These are phyloP conservation scores for Ganoderma sinense DNA, from an alignment of 1,284 basidiomycete genomes.

Conservation along the genomic window DNA sequence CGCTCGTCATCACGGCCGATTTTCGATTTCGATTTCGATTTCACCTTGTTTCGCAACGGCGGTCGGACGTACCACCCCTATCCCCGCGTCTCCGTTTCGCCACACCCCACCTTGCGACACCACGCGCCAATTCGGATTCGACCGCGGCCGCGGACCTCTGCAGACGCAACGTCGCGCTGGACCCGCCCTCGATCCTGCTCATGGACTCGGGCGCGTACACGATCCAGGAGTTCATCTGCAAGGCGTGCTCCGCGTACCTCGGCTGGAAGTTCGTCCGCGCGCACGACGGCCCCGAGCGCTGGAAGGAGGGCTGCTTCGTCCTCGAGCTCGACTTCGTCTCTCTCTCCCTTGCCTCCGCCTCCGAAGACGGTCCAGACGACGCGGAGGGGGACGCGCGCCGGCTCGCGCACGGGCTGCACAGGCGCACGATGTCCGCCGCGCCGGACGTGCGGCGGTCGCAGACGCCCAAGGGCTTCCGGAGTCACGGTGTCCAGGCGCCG, in stretches of 20 bases:
- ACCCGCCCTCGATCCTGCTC: slow-evolving; percentile 50
- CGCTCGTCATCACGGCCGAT: not conserved
- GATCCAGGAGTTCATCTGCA: slow-evolving; percentile 61
- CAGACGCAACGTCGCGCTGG: slow-evolving; percentile 36
- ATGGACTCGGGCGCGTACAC: slow-evolving; percentile 72
- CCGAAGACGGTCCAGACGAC: not conserved
- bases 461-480: slow-evolving; percentile 18
- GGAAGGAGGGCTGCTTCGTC: slow-evolving; percentile 67
- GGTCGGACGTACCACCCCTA: not conserved
- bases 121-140: too few relatives aligned
- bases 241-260: slow-evolving; percentile 55
- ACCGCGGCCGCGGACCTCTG: too few relatives aligned
- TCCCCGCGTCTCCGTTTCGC: not conserved
- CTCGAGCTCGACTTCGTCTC: slow-evolving; percentile 59
- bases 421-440: slow-evolving; percentile 22
- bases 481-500: slow-evolving; percentile 18
- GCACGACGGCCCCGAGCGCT: slow-evolving; percentile 61
- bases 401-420: slow-evolving; percentile 8
- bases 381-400: not conserved
- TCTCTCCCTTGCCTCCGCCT: not conserved
- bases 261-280: slow-evolving; percentile 72
- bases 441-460: not conserved
- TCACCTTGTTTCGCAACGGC: not conserved
- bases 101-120: too few relatives aligned
- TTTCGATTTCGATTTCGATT: not conserved